A percentile compares a stretch with the other conserved stretches of the same genome.
These are phyloP conservation scores for Leptodontidium sp. DNA, from an alignment of 2,329 filamentous ascomycete species.

Conservation along the genomic window DNA sequence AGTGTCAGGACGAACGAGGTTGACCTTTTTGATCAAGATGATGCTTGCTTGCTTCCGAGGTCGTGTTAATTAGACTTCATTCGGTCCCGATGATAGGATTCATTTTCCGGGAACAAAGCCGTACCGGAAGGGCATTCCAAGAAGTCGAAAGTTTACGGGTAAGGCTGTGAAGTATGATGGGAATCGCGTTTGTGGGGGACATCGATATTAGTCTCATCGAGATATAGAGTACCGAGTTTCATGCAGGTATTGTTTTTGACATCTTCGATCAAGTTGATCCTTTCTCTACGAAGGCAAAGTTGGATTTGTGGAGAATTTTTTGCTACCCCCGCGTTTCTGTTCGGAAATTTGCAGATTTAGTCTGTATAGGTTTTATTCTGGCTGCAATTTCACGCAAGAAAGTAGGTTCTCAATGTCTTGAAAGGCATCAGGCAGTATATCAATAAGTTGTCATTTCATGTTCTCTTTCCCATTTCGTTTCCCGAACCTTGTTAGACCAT, in stretches of 20 bases:
- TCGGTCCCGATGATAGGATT: background rate
- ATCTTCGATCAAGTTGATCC: background rate
- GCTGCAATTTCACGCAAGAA: background rate
- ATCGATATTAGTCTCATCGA: no score
- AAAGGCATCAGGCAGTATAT: no score
- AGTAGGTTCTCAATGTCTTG: no score
- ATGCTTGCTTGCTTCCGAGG: background rate
- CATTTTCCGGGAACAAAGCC: background rate
- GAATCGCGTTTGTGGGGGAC: no score
- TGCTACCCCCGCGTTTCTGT: background rate
- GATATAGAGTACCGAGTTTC: background rate
- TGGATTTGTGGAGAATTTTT: background rate
- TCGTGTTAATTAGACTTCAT: background rate
- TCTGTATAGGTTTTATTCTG: background rate
- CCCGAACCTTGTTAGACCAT: no score
- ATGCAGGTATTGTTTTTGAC: background rate
- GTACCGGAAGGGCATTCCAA: background rate
- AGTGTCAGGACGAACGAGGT: constrained; percentile 7
- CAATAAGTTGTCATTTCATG: no score
- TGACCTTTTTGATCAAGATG: background rate
- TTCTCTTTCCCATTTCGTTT: no score
- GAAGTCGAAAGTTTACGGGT: background rate
- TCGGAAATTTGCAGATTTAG: background rate
- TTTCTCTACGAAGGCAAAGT: background rate
- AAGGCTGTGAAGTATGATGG: background rate